Evolutionary conservation across 768 basidiomycete species (phyloP), one percentile per base, ranked within the genome.

Genomic region (Cystobasidium ongulense): DNA sequence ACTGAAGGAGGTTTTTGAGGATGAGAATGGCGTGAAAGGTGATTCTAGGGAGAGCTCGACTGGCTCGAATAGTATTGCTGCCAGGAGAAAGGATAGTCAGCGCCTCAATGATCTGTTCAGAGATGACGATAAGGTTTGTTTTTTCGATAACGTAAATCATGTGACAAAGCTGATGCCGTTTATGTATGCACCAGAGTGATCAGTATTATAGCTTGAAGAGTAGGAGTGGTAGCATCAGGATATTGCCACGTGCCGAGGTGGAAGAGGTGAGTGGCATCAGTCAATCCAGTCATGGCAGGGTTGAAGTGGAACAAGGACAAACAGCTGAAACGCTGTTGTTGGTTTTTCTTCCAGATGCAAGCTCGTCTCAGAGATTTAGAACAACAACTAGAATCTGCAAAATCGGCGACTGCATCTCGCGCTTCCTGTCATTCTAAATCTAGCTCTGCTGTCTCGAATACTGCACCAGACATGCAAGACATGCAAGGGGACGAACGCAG

Each of bases 141-240:
- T n/a, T 23, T 7, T 7, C 5, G 21, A 54, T n/a, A 54, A 7
- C 52, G 27, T n/a, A 8, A n/a, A 8, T 54, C 8, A 7, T 23
- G 52, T 8, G 8, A 8, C 21, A 8, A n/a, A 8, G 27, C 61
- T 63, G 27, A 33, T 17, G 61, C 7, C 61, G 25, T 7, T 23
- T 23, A 36, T n/a, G 23, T 63, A 17, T 33, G 11, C 27, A 63
- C 23, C 23, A 64, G 63, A 41, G 25, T 21, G 63, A 39, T 4
- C 25, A 38, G 33, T 64, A 36, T 64, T 64, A 46, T n/a, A 39
- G 41, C 63, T 31, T 46, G 25, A 64, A 64, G 57, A 59, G 57
- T 59, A 17, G 57, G 11, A 59, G 29, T 15, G 57, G 57, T 59
- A 59, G 63, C 23, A 41, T 38, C 3, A 46, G 35, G 23, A 46